These are phyloP conservation scores for Pontederia crassipes DNA, from an alignment of 176 grass and related monocot species.

Conservation along the genomic window DNA sequence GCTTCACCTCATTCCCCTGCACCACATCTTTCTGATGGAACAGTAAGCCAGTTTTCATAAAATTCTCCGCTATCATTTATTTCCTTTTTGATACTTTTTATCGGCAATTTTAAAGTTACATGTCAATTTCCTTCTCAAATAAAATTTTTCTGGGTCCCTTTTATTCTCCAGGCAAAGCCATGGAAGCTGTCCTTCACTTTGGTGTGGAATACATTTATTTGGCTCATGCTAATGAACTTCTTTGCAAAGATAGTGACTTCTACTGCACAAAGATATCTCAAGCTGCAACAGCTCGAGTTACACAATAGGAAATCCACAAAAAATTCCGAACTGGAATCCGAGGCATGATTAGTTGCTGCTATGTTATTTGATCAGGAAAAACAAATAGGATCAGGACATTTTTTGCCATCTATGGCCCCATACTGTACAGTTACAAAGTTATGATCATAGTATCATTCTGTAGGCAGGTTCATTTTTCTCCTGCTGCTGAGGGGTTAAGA, in stretches of 20 bases:
- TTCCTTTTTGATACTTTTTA: neutral
- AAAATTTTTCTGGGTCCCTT: neutral
- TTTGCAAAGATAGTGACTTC: conserved; percentile 77
- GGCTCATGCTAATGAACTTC: conserved; percentile 85
- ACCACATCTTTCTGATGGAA: conserved; percentile 26
- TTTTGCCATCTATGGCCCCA: no score
- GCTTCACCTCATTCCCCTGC: conserved; percentile 21
- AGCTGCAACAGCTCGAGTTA: conserved; percentile 61
- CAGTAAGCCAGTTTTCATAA: conserved; percentile 25
- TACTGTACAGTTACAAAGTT: no score
- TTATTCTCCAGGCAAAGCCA: conserved; percentile 44
- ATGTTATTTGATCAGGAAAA: no score
- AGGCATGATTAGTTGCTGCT: no score
- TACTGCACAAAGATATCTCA: conserved; percentile 78
- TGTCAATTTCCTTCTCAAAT: neutral
- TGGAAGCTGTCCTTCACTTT: conserved; percentile 69
- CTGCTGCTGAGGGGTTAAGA: no score
- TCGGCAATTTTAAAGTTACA: neutral
- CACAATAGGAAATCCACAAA: conserved; percentile 20
- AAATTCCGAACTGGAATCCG: no score
- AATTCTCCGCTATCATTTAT: neutral
- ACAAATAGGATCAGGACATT: no score
- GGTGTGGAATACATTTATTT: conserved; percentile 85
- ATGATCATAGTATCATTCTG: no score
- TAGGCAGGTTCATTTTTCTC: no score